A percentile compares a stretch with the other conserved stretches of the same genome.
phyloP scores from a whole-genome alignment of 2,329 filamentous ascomycete genomes.

The Lizonia empirigonia region DNA sequence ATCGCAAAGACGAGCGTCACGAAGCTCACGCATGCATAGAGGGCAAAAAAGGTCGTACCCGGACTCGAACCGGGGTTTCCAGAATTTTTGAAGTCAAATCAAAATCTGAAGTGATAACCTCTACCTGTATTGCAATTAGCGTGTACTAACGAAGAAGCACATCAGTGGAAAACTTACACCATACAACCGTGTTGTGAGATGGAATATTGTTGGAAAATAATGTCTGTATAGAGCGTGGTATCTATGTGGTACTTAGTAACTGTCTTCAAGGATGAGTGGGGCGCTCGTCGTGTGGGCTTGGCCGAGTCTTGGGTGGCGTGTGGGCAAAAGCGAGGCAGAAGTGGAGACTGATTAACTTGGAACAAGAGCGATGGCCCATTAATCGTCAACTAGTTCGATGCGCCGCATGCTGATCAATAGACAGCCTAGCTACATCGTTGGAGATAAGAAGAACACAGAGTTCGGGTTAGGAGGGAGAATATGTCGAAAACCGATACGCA shows the following conservation, averaged over 20 bases:
- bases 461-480: no score
- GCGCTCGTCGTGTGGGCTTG: no score
- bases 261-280: no score
- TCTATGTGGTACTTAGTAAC: no score
- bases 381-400: not conserved
- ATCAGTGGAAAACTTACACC: slow-evolving; percentile 17
- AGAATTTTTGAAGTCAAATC: slow-evolving; percentile 24
- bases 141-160: not conserved
- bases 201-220: no score
- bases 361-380: not conserved
- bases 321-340: not conserved
- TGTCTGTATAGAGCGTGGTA: no score
- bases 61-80: slow-evolving; percentile 33
- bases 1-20: no score
- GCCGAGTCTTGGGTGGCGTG: not conserved
- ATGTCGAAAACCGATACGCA: no score
- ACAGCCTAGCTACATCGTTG: no score
- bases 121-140: slow-evolving; percentile 22
- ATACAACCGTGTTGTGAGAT: slow-evolving; percentile 25
- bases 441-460: no score
- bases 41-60: slow-evolving; percentile 20
- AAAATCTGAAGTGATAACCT: slow-evolving; percentile 39
- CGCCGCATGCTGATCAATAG: no score
- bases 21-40: no score
- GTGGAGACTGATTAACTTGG: not conserved